Evolutionary conservation across 1,284 basidiomycete genomes (phyloP).

Genomic region (Tremellales sp.): DNA sequence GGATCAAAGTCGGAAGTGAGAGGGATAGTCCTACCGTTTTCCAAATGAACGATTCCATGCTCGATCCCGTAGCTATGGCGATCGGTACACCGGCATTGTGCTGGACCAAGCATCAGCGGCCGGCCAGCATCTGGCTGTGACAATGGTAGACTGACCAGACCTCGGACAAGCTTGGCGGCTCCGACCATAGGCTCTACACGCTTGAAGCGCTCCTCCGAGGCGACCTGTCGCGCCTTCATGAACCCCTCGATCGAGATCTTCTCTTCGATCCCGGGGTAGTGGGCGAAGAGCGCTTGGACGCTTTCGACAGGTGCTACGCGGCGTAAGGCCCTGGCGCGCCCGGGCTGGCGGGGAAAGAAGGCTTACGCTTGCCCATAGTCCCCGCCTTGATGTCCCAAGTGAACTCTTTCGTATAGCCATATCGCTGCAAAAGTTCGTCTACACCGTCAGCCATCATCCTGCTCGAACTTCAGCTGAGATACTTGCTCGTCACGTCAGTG

Average conservation of each 20-base stretch:
- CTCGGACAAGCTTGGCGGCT: slow-evolving; percentile 40
- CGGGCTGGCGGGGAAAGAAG: not conserved
- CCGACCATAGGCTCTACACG: slow-evolving; percentile 45
- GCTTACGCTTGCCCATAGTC: slow-evolving; percentile 47
- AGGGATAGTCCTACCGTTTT: slow-evolving; percentile 45
- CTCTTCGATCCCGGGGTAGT: slow-evolving; percentile 40
- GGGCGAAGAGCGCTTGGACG: slow-evolving; percentile 38
- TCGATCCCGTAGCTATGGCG: slow-evolving; percentile 48
- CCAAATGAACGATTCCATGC: slow-evolving; percentile 25
- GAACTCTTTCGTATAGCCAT: slow-evolving; percentile 36
- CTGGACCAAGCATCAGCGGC: no score
- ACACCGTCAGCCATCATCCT: not conserved
- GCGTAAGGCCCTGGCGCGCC: not conserved
- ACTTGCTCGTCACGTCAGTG: slow-evolving; percentile 32
- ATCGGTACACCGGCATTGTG: slow-evolving; percentile 45
- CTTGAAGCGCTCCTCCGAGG: slow-evolving; percentile 42
- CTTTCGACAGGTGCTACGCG: slow-evolving; percentile 32
- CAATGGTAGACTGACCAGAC: slow-evolving; percentile 15
- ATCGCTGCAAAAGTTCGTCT: slow-evolving; percentile 45
- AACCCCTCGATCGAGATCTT: slow-evolving; percentile 44
- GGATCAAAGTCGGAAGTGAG: not conserved
- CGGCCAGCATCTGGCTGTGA: no score
- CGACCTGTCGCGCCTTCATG: slow-evolving; percentile 36
- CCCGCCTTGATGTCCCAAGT: slow-evolving; percentile 49
- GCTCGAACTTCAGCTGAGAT: not conserved